Evolutionary conservation across 768 basidiomycete species (phyloP).

Genomic region (Pleurotus cornucopiae): DNA sequence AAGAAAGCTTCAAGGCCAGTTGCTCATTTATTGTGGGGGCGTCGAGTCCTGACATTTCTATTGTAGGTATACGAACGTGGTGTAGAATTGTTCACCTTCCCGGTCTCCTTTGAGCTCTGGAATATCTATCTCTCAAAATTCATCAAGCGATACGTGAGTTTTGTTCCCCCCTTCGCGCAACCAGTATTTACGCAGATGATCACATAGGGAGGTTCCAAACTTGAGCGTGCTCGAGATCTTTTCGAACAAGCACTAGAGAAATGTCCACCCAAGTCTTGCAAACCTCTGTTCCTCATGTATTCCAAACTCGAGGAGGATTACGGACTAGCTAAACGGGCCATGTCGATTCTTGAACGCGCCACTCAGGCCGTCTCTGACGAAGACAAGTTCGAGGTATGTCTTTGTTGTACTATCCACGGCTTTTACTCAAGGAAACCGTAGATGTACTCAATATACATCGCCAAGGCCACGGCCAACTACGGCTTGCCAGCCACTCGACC

Average conservation of each 20-base stretch:
- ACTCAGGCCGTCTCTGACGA: constrained; percentile 80
- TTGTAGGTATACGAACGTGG: constrained; percentile 90
- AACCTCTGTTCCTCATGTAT: constrained; percentile 94
- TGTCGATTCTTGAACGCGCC: constrained; percentile 94
- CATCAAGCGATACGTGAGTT: constrained; percentile 87
- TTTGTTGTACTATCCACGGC: background rate
- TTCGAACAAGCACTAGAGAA: constrained; percentile 98
- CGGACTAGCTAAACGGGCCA: constrained; percentile 92
- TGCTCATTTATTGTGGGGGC: background rate
- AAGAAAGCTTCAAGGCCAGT: constrained; percentile 92
- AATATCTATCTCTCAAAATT: constrained; percentile 98
- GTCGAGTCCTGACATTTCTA: constrained; percentile 9
- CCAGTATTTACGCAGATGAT: constrained; percentile 1
- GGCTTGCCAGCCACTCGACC: constrained; percentile 94
- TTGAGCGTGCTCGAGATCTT: constrained; percentile 94
- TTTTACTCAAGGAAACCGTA: constrained; percentile 22
- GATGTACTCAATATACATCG: constrained; percentile 98
- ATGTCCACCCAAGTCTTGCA: constrained; percentile 92
- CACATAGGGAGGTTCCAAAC: constrained; percentile 79
- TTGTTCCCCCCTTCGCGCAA: background rate
- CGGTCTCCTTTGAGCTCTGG: constrained; percentile 98
- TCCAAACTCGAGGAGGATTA: constrained; percentile 93
- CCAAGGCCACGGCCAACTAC: constrained; percentile 93
- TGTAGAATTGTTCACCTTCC: constrained; percentile 96
- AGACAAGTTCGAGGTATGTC: constrained; percentile 88